These are phyloP conservation scores for Venturia oleaginea DNA, from an alignment of 2,329 filamentous ascomycete genomes.

Conservation along the genomic window DNA sequence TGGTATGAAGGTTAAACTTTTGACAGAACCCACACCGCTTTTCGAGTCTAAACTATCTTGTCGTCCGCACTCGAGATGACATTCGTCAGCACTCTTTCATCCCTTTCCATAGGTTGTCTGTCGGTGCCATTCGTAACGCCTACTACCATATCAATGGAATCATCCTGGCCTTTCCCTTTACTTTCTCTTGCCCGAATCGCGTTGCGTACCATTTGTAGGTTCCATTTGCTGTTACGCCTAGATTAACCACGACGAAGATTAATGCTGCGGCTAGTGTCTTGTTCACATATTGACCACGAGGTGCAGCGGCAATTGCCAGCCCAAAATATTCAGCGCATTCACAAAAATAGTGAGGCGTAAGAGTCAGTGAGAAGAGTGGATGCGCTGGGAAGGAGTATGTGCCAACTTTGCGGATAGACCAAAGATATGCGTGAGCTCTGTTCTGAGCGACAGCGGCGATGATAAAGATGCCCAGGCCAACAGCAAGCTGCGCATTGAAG, in stretches of 20 bases:
- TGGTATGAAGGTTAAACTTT: no score
- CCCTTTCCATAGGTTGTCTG: neutral
- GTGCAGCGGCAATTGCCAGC: constrained; percentile 66
- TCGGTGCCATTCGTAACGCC: neutral
- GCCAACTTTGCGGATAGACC: constrained; percentile 41
- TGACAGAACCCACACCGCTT: no score
- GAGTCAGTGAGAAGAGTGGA: constrained; percentile 59
- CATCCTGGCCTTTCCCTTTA: constrained; percentile 63
- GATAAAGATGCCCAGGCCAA: constrained; percentile 46
- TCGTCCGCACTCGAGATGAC: neutral
- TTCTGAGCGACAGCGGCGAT: constrained; percentile 66
- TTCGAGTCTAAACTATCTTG: neutral
- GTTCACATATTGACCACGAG: constrained; percentile 57
- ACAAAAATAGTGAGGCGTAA: constrained; percentile 87
- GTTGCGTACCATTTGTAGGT: constrained; percentile 71
- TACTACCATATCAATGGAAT: constrained; percentile 51
- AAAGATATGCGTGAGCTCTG: constrained; percentile 45
- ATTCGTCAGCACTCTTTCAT: neutral
- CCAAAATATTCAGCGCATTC: constrained; percentile 78
- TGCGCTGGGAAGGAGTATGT: constrained; percentile 76
- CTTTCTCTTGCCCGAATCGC: constrained; percentile 61
- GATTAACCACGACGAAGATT: constrained; percentile 66
- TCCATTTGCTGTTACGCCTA: constrained; percentile 69
- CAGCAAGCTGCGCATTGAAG: neutral
- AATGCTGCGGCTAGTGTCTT: constrained; percentile 61